Base-by-base conservation (phyloP, 2,329 filamentous ascomycete species). In the Ophiosphaerella narmari region DNA sequence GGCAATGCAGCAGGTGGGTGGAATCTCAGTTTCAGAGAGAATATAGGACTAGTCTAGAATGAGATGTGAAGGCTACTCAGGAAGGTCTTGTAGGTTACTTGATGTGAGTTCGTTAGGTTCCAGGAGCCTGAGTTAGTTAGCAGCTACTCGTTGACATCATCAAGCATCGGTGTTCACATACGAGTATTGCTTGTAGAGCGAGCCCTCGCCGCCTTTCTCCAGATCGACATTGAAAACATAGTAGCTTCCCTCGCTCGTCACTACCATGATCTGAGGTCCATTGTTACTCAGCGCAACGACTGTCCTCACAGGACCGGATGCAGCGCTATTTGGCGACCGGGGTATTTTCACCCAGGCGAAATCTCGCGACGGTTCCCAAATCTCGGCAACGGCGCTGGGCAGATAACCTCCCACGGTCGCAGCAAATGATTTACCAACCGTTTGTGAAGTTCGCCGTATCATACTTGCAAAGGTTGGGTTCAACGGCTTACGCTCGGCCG, bases 241-340 rank as follows among this genome's bases (percentile, higher is more conserved):
- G 68, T 97, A 97, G 21, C 88, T 88, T 8, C 94, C 94, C 70
- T 99, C 94, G 63, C 89, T 97, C 0, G 94, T 99, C 12, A 97
- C 92, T 0, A 97, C 90, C 92, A 99, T 97, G 41, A 99, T 90
- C 66, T 97, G 92, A 1, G 94, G 94, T 23, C 89, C 92, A 69
- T 87, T 96, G 66, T 88, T 94, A 70, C 90, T 96, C 87, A 99
- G 95, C 7, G 94, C 93, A 37, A 99, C 94, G n/a, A 99, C 93
- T 59, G 91, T 96, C 59, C 89, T 82, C 35, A 96, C 74, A 0
- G 90, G 86, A 0, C 81, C 68, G 7, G 64, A 53, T 14, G 65
- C 56, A 29, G 67, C 62, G 14, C 71, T 74, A 32, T 63, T 77
- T 1, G 54, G 57, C 14, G 71, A 78, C 67, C 88, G 90, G 12